Evolutionary conservation across 2,329 filamentous ascomycete genomes (phyloP).

Genomic region (Coniochaeta sp.): DNA sequence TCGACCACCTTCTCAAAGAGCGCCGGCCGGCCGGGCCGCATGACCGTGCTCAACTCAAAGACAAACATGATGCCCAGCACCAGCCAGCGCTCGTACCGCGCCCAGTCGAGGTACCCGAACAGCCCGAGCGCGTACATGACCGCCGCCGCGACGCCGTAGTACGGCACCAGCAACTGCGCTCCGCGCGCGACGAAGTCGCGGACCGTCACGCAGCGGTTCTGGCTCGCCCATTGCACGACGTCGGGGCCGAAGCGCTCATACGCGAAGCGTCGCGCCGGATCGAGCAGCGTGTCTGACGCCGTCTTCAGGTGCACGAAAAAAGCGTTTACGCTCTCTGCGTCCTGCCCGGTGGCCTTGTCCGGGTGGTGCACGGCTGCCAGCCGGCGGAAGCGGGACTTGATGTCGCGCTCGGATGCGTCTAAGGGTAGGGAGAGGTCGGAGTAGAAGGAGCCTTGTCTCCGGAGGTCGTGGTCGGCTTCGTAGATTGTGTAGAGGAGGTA

Average conservation of each 20-base stretch:
- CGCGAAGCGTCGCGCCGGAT: conserved; percentile 71
- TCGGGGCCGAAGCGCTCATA: conserved; percentile 84
- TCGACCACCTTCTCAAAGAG: conserved; percentile 24
- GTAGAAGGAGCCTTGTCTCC: conserved; percentile 69
- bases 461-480: conserved; percentile 79
- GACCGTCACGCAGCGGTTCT: conserved; percentile 53
- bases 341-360: conserved; percentile 57
- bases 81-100: conserved; percentile 59
- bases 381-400: conserved; percentile 80
- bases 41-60: conserved; percentile 50
- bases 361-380: conserved; percentile 69
- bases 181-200: conserved; percentile 67
- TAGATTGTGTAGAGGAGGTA: conserved; percentile 92
- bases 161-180: conserved; percentile 45
- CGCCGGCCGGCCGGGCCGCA: conserved; percentile 42
- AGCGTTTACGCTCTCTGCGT: conserved; percentile 22
- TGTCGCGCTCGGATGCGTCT: conserved; percentile 61
- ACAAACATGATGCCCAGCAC: conserved; percentile 43
- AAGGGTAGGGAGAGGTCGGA: conserved; percentile 63
- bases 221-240: conserved; percentile 48
- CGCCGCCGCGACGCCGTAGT: conserved; percentile 51
- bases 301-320: conserved; percentile 79
- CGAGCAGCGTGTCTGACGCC: conserved; percentile 74
- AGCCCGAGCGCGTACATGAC: conserved; percentile 55
- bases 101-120: conserved; percentile 61